Conservation (phyloP, 208 protist species). For the Tritrichomonas musculus region DNA sequence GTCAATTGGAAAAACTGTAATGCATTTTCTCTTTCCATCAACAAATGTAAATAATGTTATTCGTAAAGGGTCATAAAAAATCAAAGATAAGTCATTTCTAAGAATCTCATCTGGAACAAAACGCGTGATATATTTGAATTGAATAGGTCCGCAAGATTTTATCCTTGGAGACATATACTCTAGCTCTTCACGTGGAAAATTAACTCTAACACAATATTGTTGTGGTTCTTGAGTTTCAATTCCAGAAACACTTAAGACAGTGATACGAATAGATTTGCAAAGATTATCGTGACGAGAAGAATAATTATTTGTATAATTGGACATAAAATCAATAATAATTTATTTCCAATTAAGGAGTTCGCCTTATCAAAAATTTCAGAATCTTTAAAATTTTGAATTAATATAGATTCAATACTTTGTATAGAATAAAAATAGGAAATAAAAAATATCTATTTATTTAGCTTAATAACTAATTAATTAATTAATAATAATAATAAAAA, state of each 20-base stretch:
- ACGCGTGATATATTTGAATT: neutral
- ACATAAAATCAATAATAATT: too few species aligned
- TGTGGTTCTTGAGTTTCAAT: neutral
- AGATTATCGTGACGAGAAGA: neutral
- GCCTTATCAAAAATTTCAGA: too few species aligned
- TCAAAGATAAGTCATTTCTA: neutral
- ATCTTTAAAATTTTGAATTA: too few species aligned
- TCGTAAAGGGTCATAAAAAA: neutral
- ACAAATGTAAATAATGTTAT: neutral
- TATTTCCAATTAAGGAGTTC: too few species aligned
- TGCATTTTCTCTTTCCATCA: neutral
- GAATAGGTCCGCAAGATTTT: neutral
- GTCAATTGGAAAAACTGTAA: neutral
- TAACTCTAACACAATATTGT: neutral
- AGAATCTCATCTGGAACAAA: neutral
- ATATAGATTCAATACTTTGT: too few species aligned
- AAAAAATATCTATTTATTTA: too few species aligned
- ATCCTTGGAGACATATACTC: neutral
- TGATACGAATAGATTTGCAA: neutral
- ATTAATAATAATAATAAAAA: too few species aligned
- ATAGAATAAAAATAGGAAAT: too few species aligned
- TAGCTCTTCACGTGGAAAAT: neutral
- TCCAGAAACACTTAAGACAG: neutral
- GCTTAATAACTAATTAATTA: too few species aligned
- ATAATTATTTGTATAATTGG: neutral